Evolutionary conservation across 2,329 filamentous ascomycete genomes (phyloP).

Genomic region (Fusarium circinatum): DNA sequence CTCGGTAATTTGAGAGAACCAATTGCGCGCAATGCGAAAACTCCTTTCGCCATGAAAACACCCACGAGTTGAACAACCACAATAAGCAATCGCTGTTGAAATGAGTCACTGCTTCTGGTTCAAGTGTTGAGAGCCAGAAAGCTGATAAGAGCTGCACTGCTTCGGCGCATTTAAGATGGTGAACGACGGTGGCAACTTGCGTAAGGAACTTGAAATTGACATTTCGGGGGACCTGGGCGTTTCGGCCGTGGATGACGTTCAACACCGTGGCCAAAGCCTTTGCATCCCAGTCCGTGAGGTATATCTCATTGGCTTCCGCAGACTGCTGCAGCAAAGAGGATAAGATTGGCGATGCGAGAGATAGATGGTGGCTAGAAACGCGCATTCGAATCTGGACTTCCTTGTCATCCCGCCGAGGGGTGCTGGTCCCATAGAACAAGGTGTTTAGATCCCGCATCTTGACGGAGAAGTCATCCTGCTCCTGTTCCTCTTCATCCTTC

Average conservation of each 20-base stretch:
- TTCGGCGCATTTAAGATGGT: background rate
- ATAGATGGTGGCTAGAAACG: background rate
- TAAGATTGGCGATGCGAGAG: background rate
- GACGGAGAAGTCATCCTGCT: background rate
- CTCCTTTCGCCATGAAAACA: background rate
- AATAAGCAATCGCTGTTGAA: background rate
- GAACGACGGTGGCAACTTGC: background rate
- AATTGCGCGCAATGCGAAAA: background rate
- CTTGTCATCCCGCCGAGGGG: background rate
- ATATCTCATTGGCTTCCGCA: background rate
- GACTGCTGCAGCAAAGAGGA: background rate
- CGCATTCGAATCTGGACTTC: background rate
- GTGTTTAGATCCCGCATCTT: background rate
- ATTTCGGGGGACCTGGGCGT: background rate
- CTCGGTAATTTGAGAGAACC: background rate
- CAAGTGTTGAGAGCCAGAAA: background rate
- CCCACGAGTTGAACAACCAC: background rate
- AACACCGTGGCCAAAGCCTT: background rate
- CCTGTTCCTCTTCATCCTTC: background rate
- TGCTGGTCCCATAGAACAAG: background rate
- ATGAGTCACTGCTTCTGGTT: too few relatives aligned
- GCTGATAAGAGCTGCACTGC: background rate
- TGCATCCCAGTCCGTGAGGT: background rate
- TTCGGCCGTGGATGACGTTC: background rate
- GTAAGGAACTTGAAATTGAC: background rate